phyloP scores from a whole-genome alignment of 371 early-diverging fungal genomes.

The Coemansia sp. region DNA sequence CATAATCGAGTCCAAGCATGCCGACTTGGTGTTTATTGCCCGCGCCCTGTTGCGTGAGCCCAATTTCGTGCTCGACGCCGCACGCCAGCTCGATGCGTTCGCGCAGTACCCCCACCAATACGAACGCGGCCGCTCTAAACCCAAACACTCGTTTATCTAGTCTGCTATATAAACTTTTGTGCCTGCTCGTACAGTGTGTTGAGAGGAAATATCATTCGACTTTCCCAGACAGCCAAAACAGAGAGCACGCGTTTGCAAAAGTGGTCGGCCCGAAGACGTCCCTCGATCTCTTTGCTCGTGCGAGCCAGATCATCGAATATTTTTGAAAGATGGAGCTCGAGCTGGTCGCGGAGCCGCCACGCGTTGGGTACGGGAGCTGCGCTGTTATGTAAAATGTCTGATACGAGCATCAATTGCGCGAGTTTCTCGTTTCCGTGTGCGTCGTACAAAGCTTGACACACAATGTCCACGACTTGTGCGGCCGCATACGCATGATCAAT shows the following conservation, averaged over 20 bases:
- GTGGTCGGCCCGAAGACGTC: constrained; percentile 81
- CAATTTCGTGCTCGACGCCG: constrained; percentile 52
- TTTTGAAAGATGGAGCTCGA: constrained; percentile 65
- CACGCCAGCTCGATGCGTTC: constrained; percentile 61
- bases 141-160: constrained; percentile 17
- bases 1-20: constrained; percentile 61
- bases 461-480: constrained; percentile 70
- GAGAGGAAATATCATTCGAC: constrained; percentile 81
- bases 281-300: constrained; percentile 66
- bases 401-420: constrained; percentile 75
- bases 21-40: constrained; percentile 74
- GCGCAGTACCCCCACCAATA: constrained; percentile 68
- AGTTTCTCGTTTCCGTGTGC: constrained; percentile 64
- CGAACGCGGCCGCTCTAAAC: constrained; percentile 42
- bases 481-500: constrained; percentile 83
- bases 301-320: constrained; percentile 72
- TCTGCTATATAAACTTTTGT: constrained; percentile 29
- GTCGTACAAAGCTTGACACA: constrained; percentile 60
- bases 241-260: constrained; percentile 66
- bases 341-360: constrained; percentile 77
- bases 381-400: constrained; percentile 85
- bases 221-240: constrained; percentile 81
- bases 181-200: constrained; percentile 48
- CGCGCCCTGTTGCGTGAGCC: constrained; percentile 73
- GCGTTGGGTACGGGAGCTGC: constrained; percentile 76